Evolutionary conservation across 768 basidiomycete species (phyloP), one percentile per base, ranked within the genome.

Genomic region (Cytidiella melzeri): DNA sequence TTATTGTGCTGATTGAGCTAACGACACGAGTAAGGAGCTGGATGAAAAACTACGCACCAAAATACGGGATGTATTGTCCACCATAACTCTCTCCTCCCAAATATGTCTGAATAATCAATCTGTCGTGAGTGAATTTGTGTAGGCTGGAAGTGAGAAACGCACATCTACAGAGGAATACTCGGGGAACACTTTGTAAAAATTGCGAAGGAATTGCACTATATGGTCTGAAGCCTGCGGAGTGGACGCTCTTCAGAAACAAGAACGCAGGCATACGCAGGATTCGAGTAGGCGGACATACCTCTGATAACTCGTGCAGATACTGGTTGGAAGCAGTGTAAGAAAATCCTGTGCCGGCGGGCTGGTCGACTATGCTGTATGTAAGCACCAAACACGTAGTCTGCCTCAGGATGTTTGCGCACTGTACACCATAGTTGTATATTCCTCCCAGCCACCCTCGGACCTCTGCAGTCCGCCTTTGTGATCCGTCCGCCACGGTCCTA

Each of bases 281-380:
- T n/a, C n/a, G n/a, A n/a, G n/a, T n/a, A n/a, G n/a, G n/a, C n/a
- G n/a, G n/a, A 30, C 64, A 20, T 61, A 80, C 92, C 63, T 88
- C 79, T 9, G 77, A 67, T 36, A 94, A 73, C 38, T 87, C 86
- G 52, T 90, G 85, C 23, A 93, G 79, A 62, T 87, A 96, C 42
- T 78, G 75, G 60, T 97, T 80, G 12, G 93, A 92, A 51, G 87
- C 83, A 18, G 87, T 81, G 60, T 90, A 93, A 1, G 92, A 96
- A 65, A 86, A 86, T 9, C 96, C 96, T 18, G 96, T 97, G 7
- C 95, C 96, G 3, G 89, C 90, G 41, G 96, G 96, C 66, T 99
- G 96, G 66, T 99, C 96, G 47, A 99, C 96, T 99, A 61, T 9
- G n/a, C n/a, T n/a, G n/a, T n/a, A n/a, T n/a, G n/a, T n/a, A n/a